These are phyloP conservation scores for Globisporangium echinulatum DNA, from an alignment of 352 stramenopile genomes.

Conservation along the genomic window DNA sequence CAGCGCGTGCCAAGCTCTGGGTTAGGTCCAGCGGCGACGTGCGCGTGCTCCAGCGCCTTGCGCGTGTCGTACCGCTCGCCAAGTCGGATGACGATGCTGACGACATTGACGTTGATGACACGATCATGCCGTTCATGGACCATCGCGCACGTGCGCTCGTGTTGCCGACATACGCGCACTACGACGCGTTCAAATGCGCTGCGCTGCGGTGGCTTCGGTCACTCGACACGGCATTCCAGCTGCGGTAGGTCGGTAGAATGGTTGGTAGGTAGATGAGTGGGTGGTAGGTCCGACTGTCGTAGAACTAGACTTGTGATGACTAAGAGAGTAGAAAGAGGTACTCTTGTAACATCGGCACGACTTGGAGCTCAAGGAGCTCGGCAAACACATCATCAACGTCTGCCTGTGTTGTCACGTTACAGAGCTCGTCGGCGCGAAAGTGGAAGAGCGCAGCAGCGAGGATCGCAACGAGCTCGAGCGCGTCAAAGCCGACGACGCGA, in stretches of 20 bases:
- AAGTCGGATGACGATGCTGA: constrained; percentile 3
- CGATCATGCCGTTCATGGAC: constrained; percentile 34
- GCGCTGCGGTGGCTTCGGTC: constrained; percentile 41
- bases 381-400: constrained; percentile 57
- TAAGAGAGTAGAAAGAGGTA: constrained; percentile 56
- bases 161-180: constrained; percentile 49
- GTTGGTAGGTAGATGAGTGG: neutral
- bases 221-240: constrained; percentile 25
- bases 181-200: constrained; percentile 37
- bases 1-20: constrained; percentile 42
- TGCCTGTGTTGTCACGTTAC: constrained; percentile 33
- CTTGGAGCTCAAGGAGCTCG: constrained; percentile 64
- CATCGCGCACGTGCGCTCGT: constrained; percentile 26
- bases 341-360: constrained; percentile 61
- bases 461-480: constrained; percentile 59
- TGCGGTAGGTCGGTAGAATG: constrained; percentile 10
- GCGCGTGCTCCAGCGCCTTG: neutral
- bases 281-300: neutral
- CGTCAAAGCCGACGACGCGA: constrained; percentile 64
- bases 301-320: neutral
- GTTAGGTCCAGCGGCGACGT: constrained; percentile 5
- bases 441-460: constrained; percentile 67
- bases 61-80: constrained; percentile 4
- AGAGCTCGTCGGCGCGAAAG: constrained; percentile 52
- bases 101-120: constrained; percentile 13